A percentile compares a stretch with the other conserved stretches of the same genome.
Conservation (phyloP, 345 rosid genomes). For the Mangifera indica region DNA sequence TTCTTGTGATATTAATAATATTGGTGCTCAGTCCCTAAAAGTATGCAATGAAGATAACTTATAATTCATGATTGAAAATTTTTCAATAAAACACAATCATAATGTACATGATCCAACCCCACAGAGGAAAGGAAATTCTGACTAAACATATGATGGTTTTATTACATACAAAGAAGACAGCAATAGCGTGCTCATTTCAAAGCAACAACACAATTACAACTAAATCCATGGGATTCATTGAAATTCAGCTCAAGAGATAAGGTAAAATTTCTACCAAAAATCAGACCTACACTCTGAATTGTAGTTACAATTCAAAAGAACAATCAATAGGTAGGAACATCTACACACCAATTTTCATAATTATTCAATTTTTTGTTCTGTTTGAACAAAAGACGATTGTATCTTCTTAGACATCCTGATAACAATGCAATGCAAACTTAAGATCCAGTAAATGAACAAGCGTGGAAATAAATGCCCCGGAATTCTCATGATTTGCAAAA, state of each 20-base stretch:
- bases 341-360: not conserved
- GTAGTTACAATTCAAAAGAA: not conserved
- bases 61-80: not conserved
- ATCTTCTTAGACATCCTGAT: not conserved
- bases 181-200: not conserved
- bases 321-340: not conserved
- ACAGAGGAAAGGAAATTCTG: not conserved
- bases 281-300: not conserved
- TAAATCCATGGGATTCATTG: not conserved
- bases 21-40: no score
- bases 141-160: not conserved
- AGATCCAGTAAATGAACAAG: not conserved
- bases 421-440: slow-evolving; percentile 3
- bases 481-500: slow-evolving; percentile 3
- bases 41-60: not conserved
- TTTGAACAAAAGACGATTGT: not conserved
- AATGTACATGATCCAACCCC: not conserved
- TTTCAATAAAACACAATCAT: not conserved
- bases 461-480: not conserved
- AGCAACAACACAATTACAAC: not conserved
- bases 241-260: no score
- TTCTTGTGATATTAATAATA: no score
- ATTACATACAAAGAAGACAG: not conserved
- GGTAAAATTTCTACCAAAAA: no score
- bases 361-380: not conserved